phyloP scores from a whole-genome alignment of 2,329 filamentous ascomycete species.

The Juglanconis juglandina region DNA sequence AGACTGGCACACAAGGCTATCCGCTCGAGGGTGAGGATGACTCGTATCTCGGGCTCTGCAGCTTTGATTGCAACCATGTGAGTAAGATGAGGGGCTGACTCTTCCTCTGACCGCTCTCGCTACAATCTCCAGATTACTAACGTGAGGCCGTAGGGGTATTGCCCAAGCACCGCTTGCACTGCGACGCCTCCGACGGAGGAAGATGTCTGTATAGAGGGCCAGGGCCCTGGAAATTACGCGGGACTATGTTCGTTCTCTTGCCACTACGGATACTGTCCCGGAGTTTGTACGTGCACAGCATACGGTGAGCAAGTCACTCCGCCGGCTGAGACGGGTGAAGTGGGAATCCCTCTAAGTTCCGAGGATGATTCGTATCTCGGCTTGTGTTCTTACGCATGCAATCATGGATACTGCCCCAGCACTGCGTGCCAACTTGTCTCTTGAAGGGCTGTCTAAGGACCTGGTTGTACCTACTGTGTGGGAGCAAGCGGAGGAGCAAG shows the following conservation, averaged over 20 bases:
- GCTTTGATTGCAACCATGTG: constrained; percentile 9
- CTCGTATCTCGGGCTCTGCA: constrained; percentile 11
- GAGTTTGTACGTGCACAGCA: background rate
- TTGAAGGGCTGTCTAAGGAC: background rate
- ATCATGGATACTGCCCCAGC: constrained; percentile 14
- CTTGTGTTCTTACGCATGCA: constrained; percentile 12
- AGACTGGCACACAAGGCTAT: background rate
- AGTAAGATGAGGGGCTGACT: background rate
- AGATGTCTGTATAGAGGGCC: too few relatives aligned
- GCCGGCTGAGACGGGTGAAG: constrained; percentile 7
- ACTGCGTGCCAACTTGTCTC: constrained; percentile 11
- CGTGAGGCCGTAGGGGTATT: background rate
- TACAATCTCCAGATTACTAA: background rate
- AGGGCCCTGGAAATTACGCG: too few relatives aligned
- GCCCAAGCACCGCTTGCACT: background rate
- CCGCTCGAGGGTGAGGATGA: background rate
- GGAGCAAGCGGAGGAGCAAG: too few relatives aligned
- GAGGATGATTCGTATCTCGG: constrained; percentile 15
- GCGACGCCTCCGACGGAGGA: background rate
- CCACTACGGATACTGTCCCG: background rate
- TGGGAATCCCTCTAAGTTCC: background rate
- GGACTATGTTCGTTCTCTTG: background rate
- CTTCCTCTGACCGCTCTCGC: background rate
- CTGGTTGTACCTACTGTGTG: too few relatives aligned
- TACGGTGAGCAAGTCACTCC: background rate